phyloP scores from a whole-genome alignment of 768 basidiomycete genomes.

The Tricholoma flavovirens region DNA sequence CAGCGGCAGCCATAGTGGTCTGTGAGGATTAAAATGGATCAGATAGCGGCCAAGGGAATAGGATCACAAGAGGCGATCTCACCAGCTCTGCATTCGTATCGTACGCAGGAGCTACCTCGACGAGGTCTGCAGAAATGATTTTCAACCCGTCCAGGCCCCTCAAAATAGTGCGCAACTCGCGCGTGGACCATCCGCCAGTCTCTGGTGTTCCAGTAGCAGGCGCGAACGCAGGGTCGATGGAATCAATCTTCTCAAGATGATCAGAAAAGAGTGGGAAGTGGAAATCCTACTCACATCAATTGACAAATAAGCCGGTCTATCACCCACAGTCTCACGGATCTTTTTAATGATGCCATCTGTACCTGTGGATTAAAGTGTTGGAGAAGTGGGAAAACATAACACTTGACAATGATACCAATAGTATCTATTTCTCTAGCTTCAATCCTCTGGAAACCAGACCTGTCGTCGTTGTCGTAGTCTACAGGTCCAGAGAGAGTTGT shows the following conservation, averaged over 20 bases:
- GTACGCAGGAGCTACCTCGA: slow-evolving; percentile 82
- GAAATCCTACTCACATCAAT: slow-evolving; percentile 49
- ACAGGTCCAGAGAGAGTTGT: slow-evolving; percentile 74
- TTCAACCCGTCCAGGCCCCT: slow-evolving; percentile 69
- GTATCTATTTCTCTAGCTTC: slow-evolving; percentile 83
- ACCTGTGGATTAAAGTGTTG: slow-evolving; percentile 30
- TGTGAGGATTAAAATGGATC: background rate
- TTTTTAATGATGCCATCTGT: slow-evolving; percentile 73
- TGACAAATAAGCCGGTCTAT: slow-evolving; percentile 70
- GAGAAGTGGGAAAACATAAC: background rate
- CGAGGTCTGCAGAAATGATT: slow-evolving; percentile 78
- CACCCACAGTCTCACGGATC: slow-evolving; percentile 74
- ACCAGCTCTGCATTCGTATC: slow-evolving; percentile 43
- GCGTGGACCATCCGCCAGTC: slow-evolving; percentile 80
- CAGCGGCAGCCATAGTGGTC: slow-evolving; percentile 33
- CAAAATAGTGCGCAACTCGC: slow-evolving; percentile 72
- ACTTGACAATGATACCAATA: slow-evolving; percentile 41
- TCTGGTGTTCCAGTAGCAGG: slow-evolving; percentile 85
- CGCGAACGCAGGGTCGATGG: slow-evolving; percentile 77
- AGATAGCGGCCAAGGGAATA: slow-evolving; percentile 5
- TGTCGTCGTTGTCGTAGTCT: slow-evolving; percentile 75
- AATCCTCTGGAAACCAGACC: slow-evolving; percentile 75
- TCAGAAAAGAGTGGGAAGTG: background rate
- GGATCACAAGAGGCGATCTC: slow-evolving; percentile 16
- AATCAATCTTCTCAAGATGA: slow-evolving; percentile 31